phyloP scores from a whole-genome alignment of 2,329 filamentous ascomycete genomes.

The Penicillium hesseltinei region DNA sequence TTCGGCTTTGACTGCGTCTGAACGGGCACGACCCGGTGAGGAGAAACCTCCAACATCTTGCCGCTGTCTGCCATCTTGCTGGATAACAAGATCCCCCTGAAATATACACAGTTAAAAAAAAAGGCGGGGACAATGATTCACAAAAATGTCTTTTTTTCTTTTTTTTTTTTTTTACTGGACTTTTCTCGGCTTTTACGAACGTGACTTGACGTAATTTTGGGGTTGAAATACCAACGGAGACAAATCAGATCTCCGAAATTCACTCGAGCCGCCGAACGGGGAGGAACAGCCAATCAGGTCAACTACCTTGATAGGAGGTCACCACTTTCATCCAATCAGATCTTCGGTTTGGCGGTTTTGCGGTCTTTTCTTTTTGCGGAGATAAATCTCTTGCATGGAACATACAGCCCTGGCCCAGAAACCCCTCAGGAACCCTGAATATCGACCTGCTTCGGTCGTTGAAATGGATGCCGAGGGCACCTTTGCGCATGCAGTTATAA shows the following conservation, averaged over 20 bases:
- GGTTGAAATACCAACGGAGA: conserved; percentile 28
- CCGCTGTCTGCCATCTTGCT: conserved; percentile 36
- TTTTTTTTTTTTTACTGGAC: conserved; percentile 12
- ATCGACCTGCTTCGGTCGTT: conserved; percentile 5
- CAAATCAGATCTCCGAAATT: conserved; percentile 36
- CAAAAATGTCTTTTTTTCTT: neutral
- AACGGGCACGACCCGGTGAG: conserved; percentile 19
- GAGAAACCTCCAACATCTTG: conserved; percentile 31
- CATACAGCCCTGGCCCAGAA: conserved; percentile 8
- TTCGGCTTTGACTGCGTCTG: conserved; percentile 26
- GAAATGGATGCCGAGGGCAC: conserved; percentile 11
- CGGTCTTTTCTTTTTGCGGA: conserved; percentile 5
- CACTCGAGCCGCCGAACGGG: conserved; percentile 19
- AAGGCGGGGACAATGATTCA: conserved; percentile 11
- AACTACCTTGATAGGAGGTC: neutral
- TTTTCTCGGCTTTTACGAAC: conserved; percentile 6
- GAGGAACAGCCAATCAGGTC: conserved; percentile 1
- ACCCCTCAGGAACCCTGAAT: neutral
- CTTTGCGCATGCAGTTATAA: neutral
- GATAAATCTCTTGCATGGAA: conserved; percentile 12
- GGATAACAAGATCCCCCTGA: conserved; percentile 18
- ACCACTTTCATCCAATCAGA: conserved; percentile 27
- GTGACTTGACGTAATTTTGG: conserved; percentile 25
- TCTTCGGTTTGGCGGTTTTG: conserved; percentile 27
- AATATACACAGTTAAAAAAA: conserved; percentile 4